Conservation (phyloP, 148 eudicot species). For the Chenopodium formosanum region DNA sequence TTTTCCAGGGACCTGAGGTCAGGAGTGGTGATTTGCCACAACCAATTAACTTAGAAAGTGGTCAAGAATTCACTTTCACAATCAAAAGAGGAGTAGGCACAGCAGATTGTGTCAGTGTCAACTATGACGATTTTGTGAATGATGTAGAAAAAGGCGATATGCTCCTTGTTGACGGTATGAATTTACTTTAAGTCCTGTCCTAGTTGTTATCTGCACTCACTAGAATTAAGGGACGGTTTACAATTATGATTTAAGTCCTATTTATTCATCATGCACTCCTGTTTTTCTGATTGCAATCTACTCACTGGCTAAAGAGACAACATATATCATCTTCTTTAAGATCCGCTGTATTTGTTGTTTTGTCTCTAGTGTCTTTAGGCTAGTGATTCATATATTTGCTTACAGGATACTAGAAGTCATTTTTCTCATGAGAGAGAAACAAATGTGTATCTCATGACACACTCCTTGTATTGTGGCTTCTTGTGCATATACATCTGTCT, state of each 20-base stretch:
- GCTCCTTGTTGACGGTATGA: conserved; percentile 96
- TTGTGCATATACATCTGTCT: not conserved
- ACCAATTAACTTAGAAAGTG: conserved; percentile 68
- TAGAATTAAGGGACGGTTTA: not conserved
- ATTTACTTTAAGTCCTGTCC: not conserved
- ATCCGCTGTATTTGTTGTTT: not conserved
- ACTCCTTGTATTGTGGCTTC: not conserved
- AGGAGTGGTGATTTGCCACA: conserved; percentile 99
- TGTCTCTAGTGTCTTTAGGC: not conserved
- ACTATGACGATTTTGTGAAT: conserved; percentile 97
- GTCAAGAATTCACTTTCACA: conserved; percentile 93
- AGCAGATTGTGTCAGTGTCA: conserved; percentile 84
- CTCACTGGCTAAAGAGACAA: not conserved
- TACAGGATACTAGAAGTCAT: not conserved
- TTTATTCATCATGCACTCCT: not conserved
- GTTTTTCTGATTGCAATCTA: not conserved
- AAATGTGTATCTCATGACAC: not conserved
- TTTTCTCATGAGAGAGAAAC: not conserved
- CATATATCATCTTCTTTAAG: not conserved
- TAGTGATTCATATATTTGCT: not conserved
- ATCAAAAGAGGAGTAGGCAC: conserved; percentile 93
- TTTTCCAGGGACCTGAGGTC: conserved; percentile 92
- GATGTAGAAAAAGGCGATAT: conserved; percentile 96
- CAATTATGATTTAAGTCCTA: not conserved
- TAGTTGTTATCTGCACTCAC: not conserved